Evolutionary conservation across 208 protist species (phyloP).

Genomic region (Vickermania ingenoplastis): DNA sequence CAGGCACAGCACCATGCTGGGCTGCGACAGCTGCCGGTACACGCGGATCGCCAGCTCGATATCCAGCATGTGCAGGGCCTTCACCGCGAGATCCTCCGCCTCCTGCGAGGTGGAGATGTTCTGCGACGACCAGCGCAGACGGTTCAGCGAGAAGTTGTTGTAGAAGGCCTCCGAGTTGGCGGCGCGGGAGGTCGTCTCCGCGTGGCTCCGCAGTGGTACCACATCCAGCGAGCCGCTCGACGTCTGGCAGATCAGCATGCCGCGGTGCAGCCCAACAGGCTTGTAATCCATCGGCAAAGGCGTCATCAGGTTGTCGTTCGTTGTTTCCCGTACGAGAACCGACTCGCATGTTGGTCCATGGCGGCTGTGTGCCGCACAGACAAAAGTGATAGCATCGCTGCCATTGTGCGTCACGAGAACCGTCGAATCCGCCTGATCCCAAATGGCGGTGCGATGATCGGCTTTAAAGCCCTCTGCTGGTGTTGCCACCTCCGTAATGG

Average conservation of each 20-base stretch:
- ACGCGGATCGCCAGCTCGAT: conserved; percentile 89
- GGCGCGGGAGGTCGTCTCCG: conserved; percentile 27
- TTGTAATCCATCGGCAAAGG: conserved; percentile 48
- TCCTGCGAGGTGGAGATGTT: conserved; percentile 77
- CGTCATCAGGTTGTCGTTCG: conserved; percentile 61
- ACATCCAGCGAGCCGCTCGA: conserved; percentile 50
- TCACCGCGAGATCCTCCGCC: conserved; percentile 75
- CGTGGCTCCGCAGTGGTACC: conserved; percentile 76
- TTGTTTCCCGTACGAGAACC: conserved; percentile 46
- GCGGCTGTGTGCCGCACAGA: conserved; percentile 80
- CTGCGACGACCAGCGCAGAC: conserved; percentile 82
- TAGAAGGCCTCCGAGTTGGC: conserved; percentile 74
- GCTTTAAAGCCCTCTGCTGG: conserved; percentile 63
- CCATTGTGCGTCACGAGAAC: conserved; percentile 76
- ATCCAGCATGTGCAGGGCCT: conserved; percentile 91
- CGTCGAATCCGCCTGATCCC: conserved; percentile 89
- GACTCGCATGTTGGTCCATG: conserved; percentile 83
- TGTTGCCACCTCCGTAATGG: conserved; percentile 79
- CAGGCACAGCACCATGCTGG: conserved; percentile 90
- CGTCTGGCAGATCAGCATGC: conserved; percentile 69
- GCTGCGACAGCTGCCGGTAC: conserved; percentile 89
- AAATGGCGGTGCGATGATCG: conserved; percentile 67
- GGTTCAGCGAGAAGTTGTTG: conserved; percentile 89
- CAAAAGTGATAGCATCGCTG: conserved; percentile 77
- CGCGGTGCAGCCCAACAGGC: conserved; percentile 75